Percentiles rank a stretch among this genome's conserved stretches.
These are phyloP conservation scores for Diutina pseudorugosa DNA, from an alignment of 1,139 yeast genomes.

Conservation along the genomic window DNA sequence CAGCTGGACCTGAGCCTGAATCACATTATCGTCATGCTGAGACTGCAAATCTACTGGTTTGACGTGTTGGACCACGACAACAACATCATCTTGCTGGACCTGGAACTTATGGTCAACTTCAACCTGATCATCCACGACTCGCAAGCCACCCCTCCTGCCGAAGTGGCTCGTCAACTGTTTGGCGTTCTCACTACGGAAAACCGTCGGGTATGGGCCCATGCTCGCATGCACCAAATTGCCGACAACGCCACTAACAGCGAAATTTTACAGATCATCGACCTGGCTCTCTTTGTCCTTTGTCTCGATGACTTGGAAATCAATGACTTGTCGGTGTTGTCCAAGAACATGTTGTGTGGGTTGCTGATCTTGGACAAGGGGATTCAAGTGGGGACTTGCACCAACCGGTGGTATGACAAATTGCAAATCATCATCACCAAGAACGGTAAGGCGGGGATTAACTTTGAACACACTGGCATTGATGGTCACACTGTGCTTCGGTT, in stretches of 20 bases:
- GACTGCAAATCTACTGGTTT: constrained; percentile 89
- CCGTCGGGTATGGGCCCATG: constrained; percentile 72
- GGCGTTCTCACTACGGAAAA: constrained; percentile 87
- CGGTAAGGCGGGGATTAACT: constrained; percentile 88
- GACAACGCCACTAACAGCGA: constrained; percentile 45
- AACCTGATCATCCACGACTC: constrained; percentile 70
- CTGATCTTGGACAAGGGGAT: constrained; percentile 72
- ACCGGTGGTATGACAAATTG: constrained; percentile 89
- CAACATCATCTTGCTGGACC: constrained; percentile 59
- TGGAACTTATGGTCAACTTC: constrained; percentile 64
- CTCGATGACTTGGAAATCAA: constrained; percentile 66
- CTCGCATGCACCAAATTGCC: constrained; percentile 37
- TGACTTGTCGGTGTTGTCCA: constrained; percentile 56
- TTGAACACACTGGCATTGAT: constrained; percentile 93
- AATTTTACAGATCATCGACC: constrained; percentile 62
- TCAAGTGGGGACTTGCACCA: constrained; percentile 88
- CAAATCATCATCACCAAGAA: constrained; percentile 84
- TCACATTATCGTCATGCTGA: constrained; percentile 74
- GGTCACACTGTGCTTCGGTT: constrained; percentile 87
- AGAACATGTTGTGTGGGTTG: constrained; percentile 80
- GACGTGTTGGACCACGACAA: constrained; percentile 70
- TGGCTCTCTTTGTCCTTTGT: constrained; percentile 72
- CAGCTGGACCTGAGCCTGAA: constrained; percentile 66
- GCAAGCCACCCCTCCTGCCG: constrained; percentile 41
- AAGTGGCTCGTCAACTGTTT: constrained; percentile 70